These are phyloP conservation scores for Trichothecium roseum DNA, from an alignment of 2,329 filamentous ascomycete species.

Conservation along the genomic window DNA sequence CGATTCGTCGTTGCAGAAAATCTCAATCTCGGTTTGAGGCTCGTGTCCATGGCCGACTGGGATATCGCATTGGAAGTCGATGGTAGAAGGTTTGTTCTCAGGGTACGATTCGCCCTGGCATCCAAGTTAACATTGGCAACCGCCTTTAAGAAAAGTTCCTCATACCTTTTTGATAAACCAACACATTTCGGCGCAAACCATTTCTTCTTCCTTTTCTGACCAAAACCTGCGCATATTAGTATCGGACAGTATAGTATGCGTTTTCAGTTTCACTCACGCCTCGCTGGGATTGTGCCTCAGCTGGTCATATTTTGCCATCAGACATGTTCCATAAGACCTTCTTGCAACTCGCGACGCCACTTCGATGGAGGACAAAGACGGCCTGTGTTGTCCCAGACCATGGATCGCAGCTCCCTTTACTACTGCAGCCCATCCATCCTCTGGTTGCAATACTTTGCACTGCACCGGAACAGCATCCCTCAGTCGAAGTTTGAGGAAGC, in stretches of 20 bases:
- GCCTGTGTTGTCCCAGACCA: conserved; percentile 20
- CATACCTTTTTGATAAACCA: conserved; percentile 28
- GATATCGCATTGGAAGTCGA: conserved; percentile 27
- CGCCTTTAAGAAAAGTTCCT: neutral
- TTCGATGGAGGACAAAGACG: conserved; percentile 15
- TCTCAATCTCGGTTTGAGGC: conserved; percentile 26
- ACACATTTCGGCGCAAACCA: conserved; percentile 25
- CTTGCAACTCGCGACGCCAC: conserved; percentile 25
- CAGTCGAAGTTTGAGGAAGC: conserved; percentile 31
- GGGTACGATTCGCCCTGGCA: conserved; percentile 26
- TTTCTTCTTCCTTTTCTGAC: conserved; percentile 25
- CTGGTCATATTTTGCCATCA: conserved; percentile 23
- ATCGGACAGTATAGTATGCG: conserved; percentile 7
- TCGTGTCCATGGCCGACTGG: conserved; percentile 20
- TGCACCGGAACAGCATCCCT: conserved; percentile 20
- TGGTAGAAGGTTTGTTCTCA: conserved; percentile 21
- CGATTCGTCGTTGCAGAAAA: conserved; percentile 21
- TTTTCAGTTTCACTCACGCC: conserved; percentile 16
- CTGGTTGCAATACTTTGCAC: conserved; percentile 35
- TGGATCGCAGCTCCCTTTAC: conserved; percentile 39
- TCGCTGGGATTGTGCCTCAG: conserved; percentile 23
- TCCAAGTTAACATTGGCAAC: neutral
- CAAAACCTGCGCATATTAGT: conserved; percentile 17
- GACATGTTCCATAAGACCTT: conserved; percentile 24
- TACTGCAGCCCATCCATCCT: conserved; percentile 38